Evolutionary conservation across 805 yeast genomes (phyloP).

Genomic region (Pichia gijzeniarum): DNA sequence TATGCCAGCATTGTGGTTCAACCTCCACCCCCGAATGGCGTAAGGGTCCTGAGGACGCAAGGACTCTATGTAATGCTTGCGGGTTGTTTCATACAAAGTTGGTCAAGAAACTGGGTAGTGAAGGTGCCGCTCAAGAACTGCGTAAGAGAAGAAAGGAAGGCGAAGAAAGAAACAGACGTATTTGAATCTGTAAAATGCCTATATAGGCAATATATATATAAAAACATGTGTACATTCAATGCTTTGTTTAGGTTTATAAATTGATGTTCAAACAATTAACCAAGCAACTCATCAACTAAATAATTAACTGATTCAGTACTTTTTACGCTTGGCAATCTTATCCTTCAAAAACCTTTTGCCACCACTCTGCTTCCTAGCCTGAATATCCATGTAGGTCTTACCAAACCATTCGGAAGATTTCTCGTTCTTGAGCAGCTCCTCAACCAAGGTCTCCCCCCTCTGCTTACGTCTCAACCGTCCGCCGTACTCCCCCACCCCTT

Average conservation of each 20-base stretch:
- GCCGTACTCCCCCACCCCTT: slow-evolving; percentile 74
- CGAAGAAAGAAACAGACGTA: slow-evolving; percentile 26
- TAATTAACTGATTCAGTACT: background rate
- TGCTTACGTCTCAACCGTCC: slow-evolving; percentile 62
- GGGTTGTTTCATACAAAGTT: slow-evolving; percentile 70
- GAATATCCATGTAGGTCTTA: slow-evolving; percentile 78
- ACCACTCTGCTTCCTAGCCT: slow-evolving; percentile 48
- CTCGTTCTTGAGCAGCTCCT: slow-evolving; percentile 72
- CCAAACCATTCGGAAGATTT: slow-evolving; percentile 71
- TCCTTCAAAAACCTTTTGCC: slow-evolving; percentile 62
- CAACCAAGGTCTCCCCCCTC: slow-evolving; percentile 73
- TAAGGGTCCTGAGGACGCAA: slow-evolving; percentile 76
- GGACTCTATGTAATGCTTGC: slow-evolving; percentile 88
- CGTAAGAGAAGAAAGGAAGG: slow-evolving; percentile 26
- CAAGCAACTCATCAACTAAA: too few relatives aligned
- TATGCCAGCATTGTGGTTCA: slow-evolving; percentile 67
- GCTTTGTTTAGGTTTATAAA: too few relatives aligned
- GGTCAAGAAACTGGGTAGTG: slow-evolving; percentile 40
- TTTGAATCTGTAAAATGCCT: too few relatives aligned
- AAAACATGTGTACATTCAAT: slow-evolving; percentile 6
- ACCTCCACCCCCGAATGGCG: slow-evolving; percentile 89
- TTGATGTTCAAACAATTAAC: too few relatives aligned
- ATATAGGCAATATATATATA: background rate
- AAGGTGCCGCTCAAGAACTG: slow-evolving; percentile 36
- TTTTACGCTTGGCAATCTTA: slow-evolving; percentile 50